Conservation (phyloP, 1,284 basidiomycete species). For the Trichosporon coremiiforme region DNA sequence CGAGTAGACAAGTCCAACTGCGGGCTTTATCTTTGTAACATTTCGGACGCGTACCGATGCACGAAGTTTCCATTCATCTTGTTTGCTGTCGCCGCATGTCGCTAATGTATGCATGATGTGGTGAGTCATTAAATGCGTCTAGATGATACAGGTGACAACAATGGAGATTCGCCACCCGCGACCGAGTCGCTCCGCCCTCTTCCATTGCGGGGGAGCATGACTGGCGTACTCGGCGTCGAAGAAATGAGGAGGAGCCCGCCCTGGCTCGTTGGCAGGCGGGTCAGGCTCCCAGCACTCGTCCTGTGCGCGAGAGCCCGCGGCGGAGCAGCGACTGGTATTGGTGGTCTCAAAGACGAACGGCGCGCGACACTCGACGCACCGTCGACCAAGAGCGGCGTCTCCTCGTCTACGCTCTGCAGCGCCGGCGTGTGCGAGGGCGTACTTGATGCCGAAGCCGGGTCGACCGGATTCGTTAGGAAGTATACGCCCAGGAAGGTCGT, state of each 20-base stretch:
- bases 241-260: slow-evolving; percentile 48
- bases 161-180: not conserved
- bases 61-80: not conserved
- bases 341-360: not conserved
- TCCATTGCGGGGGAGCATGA: not conserved
- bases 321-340: not conserved
- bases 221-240: slow-evolving; percentile 38
- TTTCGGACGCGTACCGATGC: slow-evolving; percentile 17
- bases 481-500: slow-evolving; percentile 67
- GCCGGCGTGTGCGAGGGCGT: not conserved
- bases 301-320: not conserved
- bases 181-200: not conserved
- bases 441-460: not conserved
- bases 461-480: slow-evolving; percentile 51
- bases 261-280: slow-evolving; percentile 40
- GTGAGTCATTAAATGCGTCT: slow-evolving; percentile 5
- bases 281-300: slow-evolving; percentile 26
- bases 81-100: not conserved
- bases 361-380: not conserved
- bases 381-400: slow-evolving; percentile 35
- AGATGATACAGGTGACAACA: slow-evolving; percentile 20
- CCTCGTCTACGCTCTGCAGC: slow-evolving; percentile 27
- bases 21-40: not conserved
- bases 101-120: slow-evolving; percentile 1
- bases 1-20: not conserved